Base-by-base conservation (phyloP, 163 green algal species). In the Picocystis sp. region DNA sequence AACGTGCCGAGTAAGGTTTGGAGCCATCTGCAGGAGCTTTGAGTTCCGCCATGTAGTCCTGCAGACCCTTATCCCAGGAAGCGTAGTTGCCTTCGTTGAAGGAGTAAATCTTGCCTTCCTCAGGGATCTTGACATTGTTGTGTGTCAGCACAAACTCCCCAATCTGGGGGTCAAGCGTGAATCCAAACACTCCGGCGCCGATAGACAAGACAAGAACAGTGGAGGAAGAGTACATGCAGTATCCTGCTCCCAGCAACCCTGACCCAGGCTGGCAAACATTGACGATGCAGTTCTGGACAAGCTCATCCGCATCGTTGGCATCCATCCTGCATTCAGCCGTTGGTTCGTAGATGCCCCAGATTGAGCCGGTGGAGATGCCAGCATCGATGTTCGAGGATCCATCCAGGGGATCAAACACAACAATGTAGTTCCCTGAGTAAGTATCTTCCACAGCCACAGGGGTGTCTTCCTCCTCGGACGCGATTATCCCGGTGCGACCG, bases 51-150 rank as follows among this genome's bases (percentile, higher is more conserved):
- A 94, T 93, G 81, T 96, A 92, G 13, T 52, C 38, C 55, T 78
- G 56, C 47, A 84, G 61, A 35, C 52, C 58, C n/a, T 77, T 33
- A 42, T 33, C 51, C 67, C 67, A 76, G 33, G 57, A 35, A 11
- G 46, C 50, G 67, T 89, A 93, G 83, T 98, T 98, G 63, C 89
- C 89, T 78, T 98, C 88, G 68, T 98, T 98, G 77, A 98, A 95
- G 22, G 78, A 80, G 77, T 98, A 98, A 68, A 98, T 97, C 77
- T 88, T 94, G 69, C 86, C 88, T 22, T 50, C 58, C 50, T 88
- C 63, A 17, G 76, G 75, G 9, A 89, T 73, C 48, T 74, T 71
- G 42, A 94, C 82, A 71, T 82, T 50, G 45, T 83, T 69, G 74
- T 97, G 84, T 33, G 77, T 84, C n/a, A 98, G 75, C 55, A 97